These are phyloP conservation scores for Penicillium fuscoglaucum DNA, from an alignment of 2,329 filamentous ascomycete species.

Conservation along the genomic window DNA sequence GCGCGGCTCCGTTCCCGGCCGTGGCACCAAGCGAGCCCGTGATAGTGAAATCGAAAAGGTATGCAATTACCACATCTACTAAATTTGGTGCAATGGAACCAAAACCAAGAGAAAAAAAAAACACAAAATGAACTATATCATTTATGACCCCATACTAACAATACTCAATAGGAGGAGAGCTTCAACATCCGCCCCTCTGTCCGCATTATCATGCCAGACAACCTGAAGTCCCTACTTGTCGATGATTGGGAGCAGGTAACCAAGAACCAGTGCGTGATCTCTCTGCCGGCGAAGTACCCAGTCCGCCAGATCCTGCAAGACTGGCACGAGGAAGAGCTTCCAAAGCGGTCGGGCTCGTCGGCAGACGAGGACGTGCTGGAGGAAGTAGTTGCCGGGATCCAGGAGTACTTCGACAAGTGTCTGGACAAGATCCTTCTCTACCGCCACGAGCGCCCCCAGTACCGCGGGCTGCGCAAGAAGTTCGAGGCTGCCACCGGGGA, in stretches of 20 bases:
- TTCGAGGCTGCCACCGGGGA: slow-evolving; percentile 65
- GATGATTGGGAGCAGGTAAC: slow-evolving; percentile 99
- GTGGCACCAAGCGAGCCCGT: slow-evolving; percentile 46
- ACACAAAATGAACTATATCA: background rate
- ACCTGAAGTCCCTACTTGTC: slow-evolving; percentile 86
- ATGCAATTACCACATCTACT: slow-evolving; percentile 10
- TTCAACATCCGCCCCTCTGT: slow-evolving; percentile 84
- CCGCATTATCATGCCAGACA: slow-evolving; percentile 81
- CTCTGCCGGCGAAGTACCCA: slow-evolving; percentile 73
- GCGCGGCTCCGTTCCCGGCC: slow-evolving; percentile 45
- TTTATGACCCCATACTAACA: slow-evolving; percentile 3
- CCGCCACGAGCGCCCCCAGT: slow-evolving; percentile 89
- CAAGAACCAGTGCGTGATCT: slow-evolving; percentile 87
- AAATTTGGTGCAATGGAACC: background rate
- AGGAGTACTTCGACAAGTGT: slow-evolving; percentile 91
- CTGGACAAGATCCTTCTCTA: slow-evolving; percentile 89
- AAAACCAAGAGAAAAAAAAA: background rate
- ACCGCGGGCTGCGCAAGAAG: slow-evolving; percentile 71
- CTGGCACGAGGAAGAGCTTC: slow-evolving; percentile 70
- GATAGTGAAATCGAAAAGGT: slow-evolving; percentile 53
- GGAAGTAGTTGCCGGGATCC: slow-evolving; percentile 81
- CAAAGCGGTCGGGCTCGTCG: slow-evolving; percentile 58
- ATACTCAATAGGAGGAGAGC: slow-evolving; percentile 69
- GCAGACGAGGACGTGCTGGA: slow-evolving; percentile 82
- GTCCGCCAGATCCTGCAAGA: slow-evolving; percentile 77